phyloP scores from a whole-genome alignment of 116 monocot genomes.

The Dioscorea cayenensis region DNA sequence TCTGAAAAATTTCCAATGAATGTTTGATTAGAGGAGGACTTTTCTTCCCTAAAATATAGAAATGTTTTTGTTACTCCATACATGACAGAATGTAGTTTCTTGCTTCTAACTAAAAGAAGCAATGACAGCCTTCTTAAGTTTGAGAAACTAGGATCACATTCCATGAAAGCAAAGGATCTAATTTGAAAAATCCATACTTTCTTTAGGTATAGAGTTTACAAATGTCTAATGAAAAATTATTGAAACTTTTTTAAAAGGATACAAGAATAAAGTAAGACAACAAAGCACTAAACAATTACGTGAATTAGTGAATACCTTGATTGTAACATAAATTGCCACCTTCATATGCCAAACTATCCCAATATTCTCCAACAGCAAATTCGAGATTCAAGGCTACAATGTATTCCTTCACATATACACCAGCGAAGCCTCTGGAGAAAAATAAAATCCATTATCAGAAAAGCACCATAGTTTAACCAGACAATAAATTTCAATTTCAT shows the following conservation, averaged over 20 bases:
- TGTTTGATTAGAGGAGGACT: too few relatives aligned
- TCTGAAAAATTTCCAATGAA: background rate
- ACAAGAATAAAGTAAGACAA: background rate
- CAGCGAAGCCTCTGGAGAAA: conserved; percentile 13
- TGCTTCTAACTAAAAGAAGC: too few relatives aligned
- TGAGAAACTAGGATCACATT: background rate
- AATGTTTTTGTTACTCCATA: background rate
- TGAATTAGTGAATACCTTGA: conserved; percentile 10
- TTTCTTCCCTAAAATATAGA: too few relatives aligned
- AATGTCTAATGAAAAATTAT: too few relatives aligned
- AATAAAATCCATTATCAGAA: background rate
- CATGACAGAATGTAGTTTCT: background rate
- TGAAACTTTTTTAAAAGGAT: background rate
- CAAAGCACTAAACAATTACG: background rate
- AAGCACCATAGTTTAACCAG: background rate
- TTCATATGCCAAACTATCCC: conserved; percentile 23
- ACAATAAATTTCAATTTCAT: too few relatives aligned
- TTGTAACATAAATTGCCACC: conserved; percentile 24
- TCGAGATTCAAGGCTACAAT: conserved; percentile 15
- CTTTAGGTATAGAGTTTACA: background rate
- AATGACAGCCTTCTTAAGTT: background rate
- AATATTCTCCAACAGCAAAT: conserved; percentile 23
- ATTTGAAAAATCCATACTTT: background rate
- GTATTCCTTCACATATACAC: conserved; percentile 8
- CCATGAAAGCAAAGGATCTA: background rate